Base-by-base conservation (phyloP, 106 monocot species). In the Platanthera guangdongensis region DNA sequence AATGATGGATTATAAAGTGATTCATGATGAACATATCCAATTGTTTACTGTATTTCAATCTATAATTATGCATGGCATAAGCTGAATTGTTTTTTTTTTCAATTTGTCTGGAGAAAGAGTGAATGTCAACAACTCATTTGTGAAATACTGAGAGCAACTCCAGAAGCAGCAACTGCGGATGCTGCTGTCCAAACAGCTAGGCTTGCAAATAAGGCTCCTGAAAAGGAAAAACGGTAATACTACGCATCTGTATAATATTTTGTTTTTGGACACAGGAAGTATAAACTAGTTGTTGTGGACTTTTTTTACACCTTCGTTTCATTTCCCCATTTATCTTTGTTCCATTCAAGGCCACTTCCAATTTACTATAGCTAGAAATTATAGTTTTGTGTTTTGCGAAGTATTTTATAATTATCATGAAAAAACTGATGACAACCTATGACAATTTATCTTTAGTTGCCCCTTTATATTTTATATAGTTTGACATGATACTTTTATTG, bases 121-220 rank as follows among this genome's bases (percentile, higher is more conserved):
- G 99, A 99, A 83, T 99, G 99, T 82, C 99, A 99, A 77, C 99
- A 99, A 63, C 87, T 99, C 47, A 86, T 99, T 77, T 92, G 92
- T 80, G 99, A 99, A 88, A 90, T 99, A 85, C 78, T 99, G 72
- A 81, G 94, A 74, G 99, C 99, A 84, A 99, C 99, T 72, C 99
- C 99, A n/a, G 99, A 99, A 85, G 92, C 94, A 81, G 94, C 99
- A 76, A 94, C 92, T 85, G 90, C 94, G 74, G 99, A 99, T 92
- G 99, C 99, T 77, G 85, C 99, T 79, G 92, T 90, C 53, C 99
- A 99, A 76, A 99, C 97, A 80, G 97, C 97, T 71, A 86, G 94
- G 76, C 91, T 94, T 76, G 94, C 97, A 57, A 94, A 91, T 55
- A 94, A 94, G 75, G 74, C 70, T 65, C 94, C 97, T 74, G 83